Percentiles rank a stretch among this genome's conserved stretches.
Evolutionary conservation across 352 stramenopile species (phyloP).

Genomic region (Phytophthora fragariaefolia): DNA sequence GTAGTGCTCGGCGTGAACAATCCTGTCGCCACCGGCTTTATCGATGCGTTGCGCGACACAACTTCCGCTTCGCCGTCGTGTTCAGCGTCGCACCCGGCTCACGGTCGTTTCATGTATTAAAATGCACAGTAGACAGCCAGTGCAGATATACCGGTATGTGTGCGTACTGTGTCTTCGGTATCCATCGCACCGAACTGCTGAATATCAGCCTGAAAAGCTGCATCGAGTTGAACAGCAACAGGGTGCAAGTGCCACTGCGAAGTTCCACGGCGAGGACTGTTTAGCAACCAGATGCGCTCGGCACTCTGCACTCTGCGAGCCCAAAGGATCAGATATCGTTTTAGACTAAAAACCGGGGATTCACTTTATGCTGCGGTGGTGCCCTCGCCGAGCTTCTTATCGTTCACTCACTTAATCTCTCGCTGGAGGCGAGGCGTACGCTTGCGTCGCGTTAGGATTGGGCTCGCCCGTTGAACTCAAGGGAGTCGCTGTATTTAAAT

Average conservation of each 20-base stretch:
- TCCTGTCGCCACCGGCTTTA: background rate
- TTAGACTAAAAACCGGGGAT: conserved; percentile 23
- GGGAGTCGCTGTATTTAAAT: conserved; percentile 45
- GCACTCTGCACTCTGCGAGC: conserved; percentile 4
- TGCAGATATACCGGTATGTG: too few species aligned
- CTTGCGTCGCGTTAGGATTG: conserved; percentile 22
- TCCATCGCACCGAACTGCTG: conserved; percentile 12
- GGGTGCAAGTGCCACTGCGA: conserved; percentile 6
- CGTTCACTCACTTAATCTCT: conserved; percentile 12
- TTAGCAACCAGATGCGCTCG: background rate
- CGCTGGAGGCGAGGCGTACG: conserved; percentile 11
- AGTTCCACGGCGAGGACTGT: conserved; percentile 9
- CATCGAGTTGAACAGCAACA: conserved; percentile 23
- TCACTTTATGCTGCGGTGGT: conserved; percentile 26
- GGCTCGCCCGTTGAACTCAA: background rate
- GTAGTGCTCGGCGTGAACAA: background rate
- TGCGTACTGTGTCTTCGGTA: conserved; percentile 11
- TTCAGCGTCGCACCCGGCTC: too few species aligned
- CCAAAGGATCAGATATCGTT: conserved; percentile 20
- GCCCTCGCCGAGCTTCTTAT: conserved; percentile 13
- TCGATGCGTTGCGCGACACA: background rate
- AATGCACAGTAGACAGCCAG: too few species aligned
- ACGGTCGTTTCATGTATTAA: conserved; percentile 10
- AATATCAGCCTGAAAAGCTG: background rate
- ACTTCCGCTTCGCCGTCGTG: conserved; percentile 2